Conservation (phyloP, 1,284 basidiomycete genomes). For the Anthracocystis walkeri region DNA sequence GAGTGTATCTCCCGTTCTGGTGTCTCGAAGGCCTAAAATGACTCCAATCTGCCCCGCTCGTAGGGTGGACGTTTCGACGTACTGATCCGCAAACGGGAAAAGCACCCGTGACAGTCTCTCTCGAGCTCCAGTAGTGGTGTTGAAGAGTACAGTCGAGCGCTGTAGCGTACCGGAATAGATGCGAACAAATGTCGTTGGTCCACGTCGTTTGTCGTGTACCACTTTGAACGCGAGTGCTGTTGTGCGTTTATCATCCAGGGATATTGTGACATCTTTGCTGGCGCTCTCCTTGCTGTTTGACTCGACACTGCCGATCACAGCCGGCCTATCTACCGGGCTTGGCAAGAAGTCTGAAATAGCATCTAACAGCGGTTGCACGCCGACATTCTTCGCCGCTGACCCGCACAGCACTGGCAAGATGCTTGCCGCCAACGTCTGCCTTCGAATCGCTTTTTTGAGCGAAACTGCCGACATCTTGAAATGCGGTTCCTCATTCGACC, state of each 20-base stretch:
- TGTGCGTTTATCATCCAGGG: slow-evolving; percentile 28
- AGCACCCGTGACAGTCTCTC: slow-evolving; percentile 83
- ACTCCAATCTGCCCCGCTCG: slow-evolving; percentile 87
- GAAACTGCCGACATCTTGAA: slow-evolving; percentile 69
- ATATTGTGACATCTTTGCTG: slow-evolving; percentile 63
- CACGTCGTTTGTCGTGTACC: slow-evolving; percentile 82
- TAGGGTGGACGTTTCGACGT: slow-evolving; percentile 83
- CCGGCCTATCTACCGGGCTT: slow-evolving; percentile 73
- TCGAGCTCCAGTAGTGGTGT: slow-evolving; percentile 77
- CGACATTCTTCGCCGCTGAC: slow-evolving; percentile 82
- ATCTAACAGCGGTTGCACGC: slow-evolving; percentile 83
- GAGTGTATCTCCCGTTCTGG: slow-evolving; percentile 88
- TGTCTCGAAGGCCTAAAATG: slow-evolving; percentile 82
- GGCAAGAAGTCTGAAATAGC: slow-evolving; percentile 84
- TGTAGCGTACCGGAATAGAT: slow-evolving; percentile 80
- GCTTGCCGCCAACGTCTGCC: slow-evolving; percentile 77
- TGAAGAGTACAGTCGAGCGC: slow-evolving; percentile 79
- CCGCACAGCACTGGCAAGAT: slow-evolving; percentile 85
- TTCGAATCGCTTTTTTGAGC: slow-evolving; percentile 74
- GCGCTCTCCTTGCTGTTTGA: background rate
- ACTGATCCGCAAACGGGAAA: slow-evolving; percentile 81
- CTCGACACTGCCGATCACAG: slow-evolving; percentile 19
- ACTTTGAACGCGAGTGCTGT: slow-evolving; percentile 84
- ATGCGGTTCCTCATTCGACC: slow-evolving; percentile 75
- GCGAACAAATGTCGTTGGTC: slow-evolving; percentile 91